Base-by-base conservation (phyloP, 768 basidiomycete species). In the Agaricus blazei region DNA sequence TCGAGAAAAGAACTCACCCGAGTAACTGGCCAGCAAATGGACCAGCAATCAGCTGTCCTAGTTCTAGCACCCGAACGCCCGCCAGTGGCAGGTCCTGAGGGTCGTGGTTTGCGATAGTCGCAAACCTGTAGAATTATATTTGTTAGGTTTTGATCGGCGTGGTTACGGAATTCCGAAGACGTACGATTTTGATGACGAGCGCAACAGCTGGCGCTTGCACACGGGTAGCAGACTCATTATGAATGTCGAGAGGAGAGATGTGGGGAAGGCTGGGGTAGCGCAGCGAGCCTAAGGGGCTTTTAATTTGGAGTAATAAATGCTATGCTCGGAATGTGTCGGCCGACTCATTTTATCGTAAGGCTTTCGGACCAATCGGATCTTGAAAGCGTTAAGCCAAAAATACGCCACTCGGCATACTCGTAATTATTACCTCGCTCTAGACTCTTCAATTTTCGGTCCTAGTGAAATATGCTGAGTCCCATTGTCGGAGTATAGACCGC, bases 1-100 rank as follows among this genome's bases (percentile, higher is more conserved):
- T 8, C 47, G 9, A 49, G 29, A 3, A 27, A 23, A 52, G 24
- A 47, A 15, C 44, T 52, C 68, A 86, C 86, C 84, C 84, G 3
- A 88, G 79, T 7, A 88, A 71, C 52, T 88, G 87, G 1, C 85
- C 85, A 24, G 82, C 84, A 66, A 88, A 87, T 1, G 86, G 85
- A 9, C 86, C 86, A 1, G 86, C 85, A 56, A 88, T 84, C 19
- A 87, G 71, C 58, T 88, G 85, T 0, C 86, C 86, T 40, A 88
- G 70, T 61, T 88, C 87, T 6, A 87, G 69, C 6, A 88, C 81
- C 8, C 84, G 81, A 36, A 87, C 68, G 6, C 85, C 84, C 5
- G 80, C 71, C 9, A 87, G 72, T 0, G 85, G 85, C n/a, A 81
- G 76, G 12, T 78, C 68, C 51, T 67, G 63, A 51, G 57, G 48